phyloP scores from a whole-genome alignment of 495 filamentous ascomycete genomes.

The Letharia lupina region DNA sequence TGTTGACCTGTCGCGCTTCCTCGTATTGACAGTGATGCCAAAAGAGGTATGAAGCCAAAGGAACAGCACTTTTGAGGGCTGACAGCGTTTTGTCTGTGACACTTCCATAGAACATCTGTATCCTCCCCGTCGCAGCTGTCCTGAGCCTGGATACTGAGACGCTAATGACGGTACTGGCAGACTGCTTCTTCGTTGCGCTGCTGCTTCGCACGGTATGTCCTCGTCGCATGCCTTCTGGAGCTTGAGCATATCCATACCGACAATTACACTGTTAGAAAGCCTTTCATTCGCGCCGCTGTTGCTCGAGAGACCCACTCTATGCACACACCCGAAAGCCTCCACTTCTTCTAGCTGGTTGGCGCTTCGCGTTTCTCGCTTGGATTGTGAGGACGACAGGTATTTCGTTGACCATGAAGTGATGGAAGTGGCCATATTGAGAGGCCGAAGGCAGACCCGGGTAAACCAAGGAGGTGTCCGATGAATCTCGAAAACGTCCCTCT shows the following conservation, averaged over 20 bases:
- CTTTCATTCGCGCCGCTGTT: neutral
- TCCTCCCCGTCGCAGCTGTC: too few species aligned
- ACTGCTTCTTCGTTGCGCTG: neutral
- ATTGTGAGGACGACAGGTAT: too few species aligned
- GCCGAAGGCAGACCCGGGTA: neutral
- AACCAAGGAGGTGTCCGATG: neutral
- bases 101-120: too few species aligned
- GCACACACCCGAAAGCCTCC: neutral
- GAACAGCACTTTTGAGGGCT: too few species aligned
- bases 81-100: too few species aligned
- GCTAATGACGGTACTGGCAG: neutral
- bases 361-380: too few species aligned
- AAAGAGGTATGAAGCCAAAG: neutral
- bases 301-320: neutral
- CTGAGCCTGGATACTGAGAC: neutral
- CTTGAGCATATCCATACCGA: neutral
- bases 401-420: neutral
- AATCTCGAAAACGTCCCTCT: neutral
- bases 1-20: neutral
- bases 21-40: neutral
- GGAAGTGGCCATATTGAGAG: neutral
- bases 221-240: neutral
- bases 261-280: neutral
- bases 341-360: neutral
- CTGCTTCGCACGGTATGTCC: neutral